phyloP scores from a whole-genome alignment of 441 rosid species.

The Rhodomyrtus psidioides region DNA sequence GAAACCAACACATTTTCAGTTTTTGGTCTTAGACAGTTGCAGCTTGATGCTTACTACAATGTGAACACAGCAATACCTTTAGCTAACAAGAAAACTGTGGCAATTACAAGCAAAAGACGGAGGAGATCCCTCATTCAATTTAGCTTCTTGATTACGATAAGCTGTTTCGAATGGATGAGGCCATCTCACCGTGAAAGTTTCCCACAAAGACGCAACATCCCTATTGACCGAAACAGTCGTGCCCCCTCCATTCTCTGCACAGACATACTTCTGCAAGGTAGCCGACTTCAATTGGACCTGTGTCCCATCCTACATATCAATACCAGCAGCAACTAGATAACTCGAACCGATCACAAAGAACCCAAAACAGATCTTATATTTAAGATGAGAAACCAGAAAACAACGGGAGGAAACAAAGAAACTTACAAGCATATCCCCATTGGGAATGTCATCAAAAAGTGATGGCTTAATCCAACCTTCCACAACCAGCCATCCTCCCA shows the following conservation, averaged over 20 bases:
- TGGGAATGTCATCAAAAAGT: constrained; percentile 59
- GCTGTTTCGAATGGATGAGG: background rate
- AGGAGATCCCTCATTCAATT: background rate
- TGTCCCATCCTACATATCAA: constrained; percentile 57
- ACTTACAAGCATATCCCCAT: constrained; percentile 70
- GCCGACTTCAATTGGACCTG: constrained; percentile 56
- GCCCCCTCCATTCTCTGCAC: constrained; percentile 69
- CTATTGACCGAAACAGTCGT: constrained; percentile 37
- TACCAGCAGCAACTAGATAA: background rate
- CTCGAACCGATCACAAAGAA: background rate
- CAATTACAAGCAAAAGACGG: background rate
- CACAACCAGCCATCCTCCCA: constrained; percentile 79
- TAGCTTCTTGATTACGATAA: background rate
- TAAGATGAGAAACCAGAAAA: background rate
- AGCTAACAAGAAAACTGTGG: background rate
- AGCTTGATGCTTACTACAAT: background rate
- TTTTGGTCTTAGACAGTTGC: background rate
- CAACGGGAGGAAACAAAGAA: background rate
- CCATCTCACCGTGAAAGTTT: constrained; percentile 53
- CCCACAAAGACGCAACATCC: constrained; percentile 65
- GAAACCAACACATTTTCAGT: background rate
- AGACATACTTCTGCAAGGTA: constrained; percentile 45
- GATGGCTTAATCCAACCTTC: constrained; percentile 90
- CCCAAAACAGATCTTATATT: background rate
- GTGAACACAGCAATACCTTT: background rate